A percentile compares a stretch with the other conserved stretches of the same genome.
Evolutionary conservation across 805 yeast genomes (phyloP).

Genomic region (Pichia exigua): DNA sequence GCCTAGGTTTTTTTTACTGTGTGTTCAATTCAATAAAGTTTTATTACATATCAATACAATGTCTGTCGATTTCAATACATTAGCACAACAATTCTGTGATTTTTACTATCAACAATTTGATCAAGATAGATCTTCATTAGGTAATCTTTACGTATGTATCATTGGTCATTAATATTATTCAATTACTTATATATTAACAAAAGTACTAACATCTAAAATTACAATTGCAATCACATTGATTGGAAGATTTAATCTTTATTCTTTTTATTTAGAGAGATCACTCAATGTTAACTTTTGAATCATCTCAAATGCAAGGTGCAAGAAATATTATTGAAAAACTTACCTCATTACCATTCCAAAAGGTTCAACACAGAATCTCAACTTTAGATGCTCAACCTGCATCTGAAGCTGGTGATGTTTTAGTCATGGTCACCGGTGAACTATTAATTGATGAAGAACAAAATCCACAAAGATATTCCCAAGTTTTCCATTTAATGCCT

Average conservation of each 20-base stretch:
- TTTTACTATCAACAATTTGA: slow-evolving; percentile 96
- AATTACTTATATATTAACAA: not conserved
- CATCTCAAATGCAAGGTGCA: slow-evolving; percentile 90
- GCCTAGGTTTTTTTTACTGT: too few relatives aligned
- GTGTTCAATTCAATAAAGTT: not conserved
- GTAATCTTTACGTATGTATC: slow-evolving; percentile 66
- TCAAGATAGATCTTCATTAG: slow-evolving; percentile 83
- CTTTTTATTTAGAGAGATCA: slow-evolving; percentile 57
- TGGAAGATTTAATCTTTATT: not conserved
- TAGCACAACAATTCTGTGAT: slow-evolving; percentile 71
- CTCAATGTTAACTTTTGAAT: slow-evolving; percentile 96
- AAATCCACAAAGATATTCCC: slow-evolving; percentile 93
- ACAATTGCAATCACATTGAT: not conserved
- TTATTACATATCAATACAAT: slow-evolving; percentile 9
- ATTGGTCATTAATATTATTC: not conserved
- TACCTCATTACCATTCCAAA: slow-evolving; percentile 79
- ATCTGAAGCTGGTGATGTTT: slow-evolving; percentile 82
- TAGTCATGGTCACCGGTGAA: slow-evolving; percentile 97
- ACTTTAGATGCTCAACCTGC: slow-evolving; percentile 98
- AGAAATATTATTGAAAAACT: slow-evolving; percentile 89
- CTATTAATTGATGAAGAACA: slow-evolving; percentile 88
- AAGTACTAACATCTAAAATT: slow-evolving; percentile 2
- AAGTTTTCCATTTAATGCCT: slow-evolving; percentile 93
- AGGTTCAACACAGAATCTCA: slow-evolving; percentile 88
- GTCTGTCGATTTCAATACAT: slow-evolving; percentile 30